Conservation (phyloP, 257 asterid species). For the Agastache rugosa region DNA sequence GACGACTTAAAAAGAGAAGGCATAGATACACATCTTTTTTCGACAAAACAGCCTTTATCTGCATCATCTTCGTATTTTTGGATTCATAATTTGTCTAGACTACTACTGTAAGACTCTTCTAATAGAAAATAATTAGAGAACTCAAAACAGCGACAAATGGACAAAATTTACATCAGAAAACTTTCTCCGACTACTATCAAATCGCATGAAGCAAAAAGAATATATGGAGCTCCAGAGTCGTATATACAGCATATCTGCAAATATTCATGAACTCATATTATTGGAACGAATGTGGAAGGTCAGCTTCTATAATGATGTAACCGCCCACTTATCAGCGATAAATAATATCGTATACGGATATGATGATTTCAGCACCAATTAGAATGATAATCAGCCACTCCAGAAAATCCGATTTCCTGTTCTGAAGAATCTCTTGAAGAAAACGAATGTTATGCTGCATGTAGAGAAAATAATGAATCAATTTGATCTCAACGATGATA, state of each 20-base stretch:
- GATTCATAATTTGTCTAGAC: background rate
- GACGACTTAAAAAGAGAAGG: background rate
- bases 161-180: slow-evolving; percentile 9
- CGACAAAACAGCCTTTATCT: background rate
- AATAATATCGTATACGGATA: slow-evolving; percentile 85
- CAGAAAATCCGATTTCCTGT: slow-evolving; percentile 89
- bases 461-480: background rate
- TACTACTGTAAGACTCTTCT: background rate
- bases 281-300: background rate
- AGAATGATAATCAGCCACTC: slow-evolving; percentile 95
- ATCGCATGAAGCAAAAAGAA: background rate
- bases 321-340: slow-evolving; percentile 48
- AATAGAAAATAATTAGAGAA: background rate
- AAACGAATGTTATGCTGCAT: slow-evolving; percentile 94
- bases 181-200: background rate
- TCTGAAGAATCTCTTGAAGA: slow-evolving; percentile 95
- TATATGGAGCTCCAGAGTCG: background rate
- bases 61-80: background rate
- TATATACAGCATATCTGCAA: slow-evolving; percentile 33
- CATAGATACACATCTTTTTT: background rate
- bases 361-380: slow-evolving; percentile 88
- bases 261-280: slow-evolving; percentile 4
- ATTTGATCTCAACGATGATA: too few relatives aligned
- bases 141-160: background rate
- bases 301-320: slow-evolving; percentile 43